These are phyloP conservation scores for Alternaria viburni DNA, from an alignment of 2,329 filamentous ascomycete species.

Conservation along the genomic window DNA sequence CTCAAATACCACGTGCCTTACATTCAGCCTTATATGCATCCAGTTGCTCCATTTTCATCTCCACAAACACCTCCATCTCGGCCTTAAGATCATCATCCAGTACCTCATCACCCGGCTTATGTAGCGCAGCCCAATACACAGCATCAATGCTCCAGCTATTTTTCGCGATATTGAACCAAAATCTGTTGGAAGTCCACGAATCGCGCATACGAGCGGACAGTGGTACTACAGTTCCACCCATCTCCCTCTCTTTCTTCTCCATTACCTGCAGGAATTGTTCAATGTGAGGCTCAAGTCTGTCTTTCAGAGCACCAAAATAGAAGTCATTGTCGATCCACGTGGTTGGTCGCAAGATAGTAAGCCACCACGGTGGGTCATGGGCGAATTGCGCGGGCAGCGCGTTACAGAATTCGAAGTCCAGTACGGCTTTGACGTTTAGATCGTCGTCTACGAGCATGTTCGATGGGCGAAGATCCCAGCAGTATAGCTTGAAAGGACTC, in stretches of 20 bases:
- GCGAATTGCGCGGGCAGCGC: not conserved
- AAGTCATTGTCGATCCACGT: not conserved
- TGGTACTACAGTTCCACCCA: no score
- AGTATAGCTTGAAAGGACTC: not conserved
- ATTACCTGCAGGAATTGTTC: not conserved
- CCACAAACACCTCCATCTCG: constrained; percentile 13
- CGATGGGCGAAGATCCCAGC: not conserved
- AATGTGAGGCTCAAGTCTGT: not conserved
- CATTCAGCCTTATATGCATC: constrained; percentile 8
- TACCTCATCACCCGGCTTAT: constrained; percentile 12
- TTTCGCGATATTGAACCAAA: not conserved
- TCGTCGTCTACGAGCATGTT: not conserved
- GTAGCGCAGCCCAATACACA: constrained; percentile 35
- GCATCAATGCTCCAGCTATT: not conserved
- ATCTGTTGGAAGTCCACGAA: not conserved
- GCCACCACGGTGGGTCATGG: not conserved
- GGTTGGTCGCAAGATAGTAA: not conserved
- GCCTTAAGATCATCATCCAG: constrained; percentile 5
- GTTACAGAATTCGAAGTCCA: not conserved
- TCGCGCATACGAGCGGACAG: not conserved
- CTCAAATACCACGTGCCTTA: not conserved
- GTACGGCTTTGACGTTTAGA: not conserved
- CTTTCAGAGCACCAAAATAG: not conserved
- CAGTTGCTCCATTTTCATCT: constrained; percentile 20
- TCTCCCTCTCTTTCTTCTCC: not conserved